phyloP scores from a whole-genome alignment of 1,139 yeast genomes.

The Geotrichum europaeum region DNA sequence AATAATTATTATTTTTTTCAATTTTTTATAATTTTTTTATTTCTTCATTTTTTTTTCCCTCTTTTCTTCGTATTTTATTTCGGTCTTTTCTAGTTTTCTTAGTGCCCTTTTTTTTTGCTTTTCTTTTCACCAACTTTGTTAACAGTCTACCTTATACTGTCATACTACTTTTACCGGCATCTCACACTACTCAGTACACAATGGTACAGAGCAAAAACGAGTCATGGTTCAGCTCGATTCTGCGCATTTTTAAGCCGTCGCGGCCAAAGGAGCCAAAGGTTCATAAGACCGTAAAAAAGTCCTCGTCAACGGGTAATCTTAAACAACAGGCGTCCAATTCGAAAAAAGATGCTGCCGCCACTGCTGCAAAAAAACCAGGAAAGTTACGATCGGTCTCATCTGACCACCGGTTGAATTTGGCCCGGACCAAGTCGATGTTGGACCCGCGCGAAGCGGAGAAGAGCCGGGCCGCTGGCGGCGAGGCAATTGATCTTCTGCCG shows the following conservation, averaged over 20 bases:
- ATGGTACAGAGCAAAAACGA: background rate
- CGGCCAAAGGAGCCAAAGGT: background rate
- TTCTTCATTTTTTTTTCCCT: background rate
- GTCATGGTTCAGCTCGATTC: background rate
- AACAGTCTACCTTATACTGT: background rate
- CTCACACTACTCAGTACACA: background rate
- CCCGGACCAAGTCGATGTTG: background rate
- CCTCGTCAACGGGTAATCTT: background rate
- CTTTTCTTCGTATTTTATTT: constrained; percentile 11
- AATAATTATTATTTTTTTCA: background rate
- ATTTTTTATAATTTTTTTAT: background rate
- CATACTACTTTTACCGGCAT: background rate
- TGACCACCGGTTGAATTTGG: background rate
- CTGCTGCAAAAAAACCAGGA: background rate
- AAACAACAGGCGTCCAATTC: background rate
- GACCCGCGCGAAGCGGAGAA: background rate
- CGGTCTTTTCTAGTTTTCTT: background rate
- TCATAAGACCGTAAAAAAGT: background rate
- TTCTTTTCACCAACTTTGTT: background rate
- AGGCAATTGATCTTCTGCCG: background rate
- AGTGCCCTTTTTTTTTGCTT: background rate
- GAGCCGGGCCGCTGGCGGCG: background rate
- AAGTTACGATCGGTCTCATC: background rate
- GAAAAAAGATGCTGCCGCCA: background rate
- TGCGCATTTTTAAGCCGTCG: background rate